These are phyloP conservation scores for Lotus japonicus DNA, from an alignment of 306 rosid genomes.

Conservation along the genomic window DNA sequence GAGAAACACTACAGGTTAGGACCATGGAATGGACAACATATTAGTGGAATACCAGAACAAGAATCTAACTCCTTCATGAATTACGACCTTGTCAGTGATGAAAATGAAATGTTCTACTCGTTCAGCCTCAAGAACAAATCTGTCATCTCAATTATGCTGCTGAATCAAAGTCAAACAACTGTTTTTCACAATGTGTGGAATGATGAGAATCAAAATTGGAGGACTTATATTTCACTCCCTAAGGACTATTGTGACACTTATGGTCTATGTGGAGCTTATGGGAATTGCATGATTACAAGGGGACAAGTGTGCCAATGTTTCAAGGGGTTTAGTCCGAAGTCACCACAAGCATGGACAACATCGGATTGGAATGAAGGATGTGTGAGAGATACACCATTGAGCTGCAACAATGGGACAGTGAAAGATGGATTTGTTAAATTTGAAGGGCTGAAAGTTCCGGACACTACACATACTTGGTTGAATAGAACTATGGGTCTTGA, in stretches of 20 bases:
- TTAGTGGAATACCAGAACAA: constrained; percentile 5
- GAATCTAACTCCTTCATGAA: too few relatives aligned
- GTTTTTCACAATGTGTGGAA: not conserved
- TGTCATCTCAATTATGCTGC: constrained; percentile 19
- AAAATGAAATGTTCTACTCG: constrained; percentile 26
- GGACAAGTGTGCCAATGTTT: constrained; percentile 28
- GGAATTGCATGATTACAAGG: constrained; percentile 7
- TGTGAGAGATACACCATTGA: constrained; percentile 5
- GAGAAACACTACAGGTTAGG: not conserved
- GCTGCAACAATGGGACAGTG: constrained; percentile 3
- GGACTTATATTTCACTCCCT: not conserved
- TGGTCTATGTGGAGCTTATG: constrained; percentile 32
- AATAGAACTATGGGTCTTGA: constrained; percentile 3
- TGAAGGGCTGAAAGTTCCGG: constrained; percentile 30
- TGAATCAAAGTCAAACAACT: constrained; percentile 21
- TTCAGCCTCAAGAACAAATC: not conserved
- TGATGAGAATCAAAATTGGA: constrained; percentile 17
- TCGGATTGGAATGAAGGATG: constrained; percentile 30
- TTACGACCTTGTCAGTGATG: not conserved
- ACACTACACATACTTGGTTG: constrained; percentile 19
- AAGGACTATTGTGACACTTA: constrained; percentile 27
- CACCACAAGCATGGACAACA: constrained; percentile 20
- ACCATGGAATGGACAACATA: constrained; percentile 30
- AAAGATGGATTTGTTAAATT: constrained; percentile 28
- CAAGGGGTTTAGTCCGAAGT: constrained; percentile 23